Conservation (phyloP, 2,329 filamentous ascomycete genomes). For the Metarhizium rileyi region DNA sequence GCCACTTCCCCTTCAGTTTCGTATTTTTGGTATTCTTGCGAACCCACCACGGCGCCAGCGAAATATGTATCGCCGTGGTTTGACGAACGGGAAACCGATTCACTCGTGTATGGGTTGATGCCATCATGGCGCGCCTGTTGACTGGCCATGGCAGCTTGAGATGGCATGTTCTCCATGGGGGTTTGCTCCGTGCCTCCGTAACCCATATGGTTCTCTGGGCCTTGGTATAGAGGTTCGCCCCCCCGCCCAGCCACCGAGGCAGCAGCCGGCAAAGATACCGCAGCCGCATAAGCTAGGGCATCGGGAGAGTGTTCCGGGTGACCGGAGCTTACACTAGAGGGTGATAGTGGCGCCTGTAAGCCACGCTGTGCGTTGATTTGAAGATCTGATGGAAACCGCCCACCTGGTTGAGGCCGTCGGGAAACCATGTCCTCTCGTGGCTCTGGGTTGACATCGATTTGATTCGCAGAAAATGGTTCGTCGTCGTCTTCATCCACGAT, state of each 20-base stretch:
- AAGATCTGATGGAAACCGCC: conserved; percentile 92
- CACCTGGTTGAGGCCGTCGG: conserved; percentile 78
- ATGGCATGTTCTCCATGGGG: conserved; percentile 38
- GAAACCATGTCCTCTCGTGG: conserved; percentile 41
- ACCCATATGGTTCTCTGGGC: conserved; percentile 16
- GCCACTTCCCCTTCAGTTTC: conserved; percentile 1
- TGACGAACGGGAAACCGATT: conserved; percentile 23
- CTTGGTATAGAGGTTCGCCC: neutral
- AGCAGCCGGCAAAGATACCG: conserved; percentile 39
- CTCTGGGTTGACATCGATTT: conserved; percentile 33
- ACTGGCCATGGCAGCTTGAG: conserved; percentile 39
- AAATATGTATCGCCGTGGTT: conserved; percentile 10
- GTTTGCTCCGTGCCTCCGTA: conserved; percentile 37
- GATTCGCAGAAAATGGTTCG: conserved; percentile 48
- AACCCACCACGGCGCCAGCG: conserved; percentile 12
- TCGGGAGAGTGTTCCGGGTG: conserved; percentile 35
- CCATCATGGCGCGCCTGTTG: conserved; percentile 43
- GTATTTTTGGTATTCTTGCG: conserved; percentile 8
- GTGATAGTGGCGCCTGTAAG: conserved; percentile 70
- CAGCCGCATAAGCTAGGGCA: conserved; percentile 49
- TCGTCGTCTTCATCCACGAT: conserved; percentile 66
- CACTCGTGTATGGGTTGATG: conserved; percentile 46
- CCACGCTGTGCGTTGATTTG: conserved; percentile 69
- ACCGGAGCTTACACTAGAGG: conserved; percentile 72
- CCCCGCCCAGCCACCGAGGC: conserved; percentile 20